These are phyloP conservation scores for Phytophthora crassamura DNA, from an alignment of 352 stramenopile genomes.

Conservation along the genomic window DNA sequence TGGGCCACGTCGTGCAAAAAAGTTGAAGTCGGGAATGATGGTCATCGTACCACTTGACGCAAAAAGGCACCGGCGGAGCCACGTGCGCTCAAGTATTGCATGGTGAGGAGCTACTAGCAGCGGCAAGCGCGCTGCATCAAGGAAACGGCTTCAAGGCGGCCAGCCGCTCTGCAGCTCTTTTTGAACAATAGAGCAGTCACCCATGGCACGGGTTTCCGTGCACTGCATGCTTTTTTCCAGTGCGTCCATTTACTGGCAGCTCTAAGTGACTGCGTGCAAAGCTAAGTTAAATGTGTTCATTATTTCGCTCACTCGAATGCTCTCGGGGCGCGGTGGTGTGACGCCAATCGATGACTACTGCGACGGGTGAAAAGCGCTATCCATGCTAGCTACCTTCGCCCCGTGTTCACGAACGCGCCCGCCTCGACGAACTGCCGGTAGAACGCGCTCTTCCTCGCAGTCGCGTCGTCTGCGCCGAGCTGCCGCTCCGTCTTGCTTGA, in stretches of 20 bases:
- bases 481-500: constrained; percentile 2
- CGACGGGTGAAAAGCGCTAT: background rate
- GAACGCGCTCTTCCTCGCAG: constrained; percentile 1
- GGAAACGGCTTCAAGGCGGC: too few relatives aligned
- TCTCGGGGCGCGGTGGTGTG: too few relatives aligned
- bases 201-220: too few relatives aligned
- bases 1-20: background rate
- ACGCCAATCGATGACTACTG: background rate
- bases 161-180: too few relatives aligned
- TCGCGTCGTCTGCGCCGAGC: background rate
- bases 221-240: too few relatives aligned
- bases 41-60: too few relatives aligned
- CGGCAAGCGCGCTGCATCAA: too few relatives aligned
- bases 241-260: too few relatives aligned
- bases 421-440: constrained; percentile 8
- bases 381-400: constrained; percentile 7
- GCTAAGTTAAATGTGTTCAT: too few relatives aligned
- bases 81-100: background rate
- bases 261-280: too few relatives aligned
- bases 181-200: too few relatives aligned
- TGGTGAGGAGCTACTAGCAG: background rate
- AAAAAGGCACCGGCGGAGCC: background rate
- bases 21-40: constrained; percentile 3
- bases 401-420: constrained; percentile 10
- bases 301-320: too few relatives aligned